Evolutionary conservation across 192 early-diverging fungal genomes (phyloP).

Genomic region (Backusella sp.): DNA sequence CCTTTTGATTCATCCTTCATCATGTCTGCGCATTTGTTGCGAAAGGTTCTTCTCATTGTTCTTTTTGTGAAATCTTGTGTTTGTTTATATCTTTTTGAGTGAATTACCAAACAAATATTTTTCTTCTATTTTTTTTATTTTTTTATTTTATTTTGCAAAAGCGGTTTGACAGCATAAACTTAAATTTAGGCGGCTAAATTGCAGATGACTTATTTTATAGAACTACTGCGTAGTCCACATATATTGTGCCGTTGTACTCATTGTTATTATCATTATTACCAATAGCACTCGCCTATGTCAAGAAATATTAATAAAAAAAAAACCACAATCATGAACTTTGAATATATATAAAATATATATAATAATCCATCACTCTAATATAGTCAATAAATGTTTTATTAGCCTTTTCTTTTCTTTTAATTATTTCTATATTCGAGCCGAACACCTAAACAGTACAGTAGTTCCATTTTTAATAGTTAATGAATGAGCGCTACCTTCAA

Average conservation of each 20-base stretch:
- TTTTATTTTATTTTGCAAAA: not conserved
- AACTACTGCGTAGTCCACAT: not conserved
- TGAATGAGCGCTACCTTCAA: not conserved
- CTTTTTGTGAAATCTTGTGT: not conserved
- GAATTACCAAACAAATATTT: not conserved
- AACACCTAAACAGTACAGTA: not conserved
- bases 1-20: not conserved
- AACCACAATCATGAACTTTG: not conserved
- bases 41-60: not conserved
- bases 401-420: not conserved
- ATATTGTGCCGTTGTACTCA: not conserved
- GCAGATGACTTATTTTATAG: not conserved
- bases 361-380: too few relatives aligned
- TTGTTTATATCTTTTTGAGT: not conserved
- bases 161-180: not conserved
- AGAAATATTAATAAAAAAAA: not conserved
- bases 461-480: not conserved
- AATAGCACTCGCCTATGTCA: not conserved
- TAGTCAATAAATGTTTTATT: too few relatives aligned
- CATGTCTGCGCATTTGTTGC: not conserved
- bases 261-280: not conserved
- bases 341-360: too few relatives aligned
- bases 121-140: not conserved
- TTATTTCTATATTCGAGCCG: not conserved
- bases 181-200: not conserved